Evolutionary conservation across 1,284 basidiomycete species (phyloP).

Genomic region (Schizophyllum amplum): DNA sequence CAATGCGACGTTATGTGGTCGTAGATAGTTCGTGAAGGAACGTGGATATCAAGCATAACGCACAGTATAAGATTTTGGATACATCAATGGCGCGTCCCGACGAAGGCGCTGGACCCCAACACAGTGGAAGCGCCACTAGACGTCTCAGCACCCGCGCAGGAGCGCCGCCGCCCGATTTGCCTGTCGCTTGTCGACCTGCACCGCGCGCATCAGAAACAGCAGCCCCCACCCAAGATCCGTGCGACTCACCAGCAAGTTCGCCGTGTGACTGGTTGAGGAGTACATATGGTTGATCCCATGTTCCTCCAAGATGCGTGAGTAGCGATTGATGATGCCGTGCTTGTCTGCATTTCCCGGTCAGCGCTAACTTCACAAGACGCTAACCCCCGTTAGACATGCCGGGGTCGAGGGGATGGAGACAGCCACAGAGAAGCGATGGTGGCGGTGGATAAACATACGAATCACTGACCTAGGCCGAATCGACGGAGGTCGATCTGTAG

Average conservation of each 20-base stretch:
- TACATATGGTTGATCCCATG: slow-evolving; percentile 79
- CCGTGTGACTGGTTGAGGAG: slow-evolving; percentile 77
- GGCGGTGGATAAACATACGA: background rate
- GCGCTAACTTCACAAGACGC: background rate
- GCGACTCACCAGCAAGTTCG: slow-evolving; percentile 58
- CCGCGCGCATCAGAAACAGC: slow-evolving; percentile 1
- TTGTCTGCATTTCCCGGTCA: slow-evolving; percentile 38
- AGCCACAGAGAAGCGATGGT: background rate
- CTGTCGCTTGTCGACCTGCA: slow-evolving; percentile 1
- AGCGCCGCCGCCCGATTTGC: slow-evolving; percentile 4
- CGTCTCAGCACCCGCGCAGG: slow-evolving; percentile 7
- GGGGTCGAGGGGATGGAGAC: background rate
- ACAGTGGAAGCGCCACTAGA: background rate
- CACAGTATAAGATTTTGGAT: background rate
- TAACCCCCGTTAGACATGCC: background rate
- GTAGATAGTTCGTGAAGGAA: background rate
- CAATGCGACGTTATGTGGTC: background rate
- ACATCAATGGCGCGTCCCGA: background rate
- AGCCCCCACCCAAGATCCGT: background rate
- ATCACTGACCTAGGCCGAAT: slow-evolving; percentile 54
- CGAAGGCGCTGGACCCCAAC: background rate
- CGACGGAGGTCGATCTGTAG: slow-evolving; percentile 63
- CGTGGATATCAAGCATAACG: background rate
- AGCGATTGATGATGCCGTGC: slow-evolving; percentile 68
- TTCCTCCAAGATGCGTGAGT: slow-evolving; percentile 62